These are phyloP conservation scores for Leccinum fallax DNA, from an alignment of 1,284 basidiomycete species.

Conservation along the genomic window DNA sequence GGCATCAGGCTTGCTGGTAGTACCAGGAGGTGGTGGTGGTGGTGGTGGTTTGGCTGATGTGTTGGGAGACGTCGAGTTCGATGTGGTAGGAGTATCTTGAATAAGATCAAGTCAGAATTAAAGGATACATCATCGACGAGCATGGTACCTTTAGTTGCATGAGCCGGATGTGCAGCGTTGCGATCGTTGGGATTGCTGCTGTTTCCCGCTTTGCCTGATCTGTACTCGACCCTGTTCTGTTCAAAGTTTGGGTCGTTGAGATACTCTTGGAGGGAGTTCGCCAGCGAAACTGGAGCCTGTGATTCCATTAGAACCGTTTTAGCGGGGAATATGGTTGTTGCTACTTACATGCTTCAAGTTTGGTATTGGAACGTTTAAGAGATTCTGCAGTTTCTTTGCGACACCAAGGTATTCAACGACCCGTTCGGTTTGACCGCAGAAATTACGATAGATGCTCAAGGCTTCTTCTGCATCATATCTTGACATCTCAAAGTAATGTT, in stretches of 20 bases:
- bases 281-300: slow-evolving; percentile 92
- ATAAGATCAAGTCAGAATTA: slow-evolving; percentile 2
- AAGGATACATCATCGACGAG: not conserved
- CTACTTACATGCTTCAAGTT: slow-evolving; percentile 86
- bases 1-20: slow-evolving; percentile 24
- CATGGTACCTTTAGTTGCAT: slow-evolving; percentile 22
- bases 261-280: slow-evolving; percentile 93
- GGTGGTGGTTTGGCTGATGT: slow-evolving; percentile 19
- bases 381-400: slow-evolving; percentile 89
- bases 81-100: slow-evolving; percentile 14
- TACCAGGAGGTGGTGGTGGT: slow-evolving; percentile 26
- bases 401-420: slow-evolving; percentile 95
- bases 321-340: not conserved
- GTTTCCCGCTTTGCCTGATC: slow-evolving; percentile 77
- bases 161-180: slow-evolving; percentile 28
- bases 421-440: slow-evolving; percentile 92
- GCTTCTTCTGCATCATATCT: slow-evolving; percentile 88
- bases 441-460: slow-evolving; percentile 88
- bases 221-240: slow-evolving; percentile 91
- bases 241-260: slow-evolving; percentile 96
- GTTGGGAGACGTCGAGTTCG: slow-evolving; percentile 22
- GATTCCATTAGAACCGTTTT: slow-evolving; percentile 2
- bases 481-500: slow-evolving; percentile 99
- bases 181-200: slow-evolving; percentile 50
- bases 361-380: slow-evolving; percentile 92